Conservation (phyloP, 2,329 filamentous ascomycete genomes). For the Aureobasidium sp. region DNA sequence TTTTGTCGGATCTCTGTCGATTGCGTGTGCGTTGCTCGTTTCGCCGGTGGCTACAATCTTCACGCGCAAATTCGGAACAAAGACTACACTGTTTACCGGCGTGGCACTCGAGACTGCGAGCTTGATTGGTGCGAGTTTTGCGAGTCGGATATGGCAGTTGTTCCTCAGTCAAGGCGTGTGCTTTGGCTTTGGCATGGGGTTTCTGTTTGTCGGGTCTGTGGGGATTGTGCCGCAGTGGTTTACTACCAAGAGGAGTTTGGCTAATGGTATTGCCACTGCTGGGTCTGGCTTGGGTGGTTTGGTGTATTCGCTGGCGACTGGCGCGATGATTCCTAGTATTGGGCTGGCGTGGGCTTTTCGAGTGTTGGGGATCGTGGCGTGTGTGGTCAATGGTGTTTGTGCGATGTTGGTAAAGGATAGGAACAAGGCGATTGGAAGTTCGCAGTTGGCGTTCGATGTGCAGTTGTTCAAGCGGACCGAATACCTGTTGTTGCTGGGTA, state of each 20-base stretch:
- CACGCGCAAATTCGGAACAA: constrained; percentile 54
- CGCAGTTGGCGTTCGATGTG: constrained; percentile 57
- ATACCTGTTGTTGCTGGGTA: constrained; percentile 52
- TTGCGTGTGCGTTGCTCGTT: constrained; percentile 56
- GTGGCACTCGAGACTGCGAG: constrained; percentile 54
- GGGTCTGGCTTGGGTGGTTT: constrained; percentile 69
- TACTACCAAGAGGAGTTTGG: constrained; percentile 55
- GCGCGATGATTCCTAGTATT: constrained; percentile 57
- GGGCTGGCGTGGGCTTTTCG: constrained; percentile 60
- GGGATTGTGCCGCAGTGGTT: constrained; percentile 69
- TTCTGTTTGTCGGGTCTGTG: constrained; percentile 61
- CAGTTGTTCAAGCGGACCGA: constrained; percentile 52
- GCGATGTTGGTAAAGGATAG: constrained; percentile 59
- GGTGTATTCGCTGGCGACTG: constrained; percentile 56
- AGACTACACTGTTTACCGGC: constrained; percentile 54
- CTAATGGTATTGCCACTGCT: constrained; percentile 58
- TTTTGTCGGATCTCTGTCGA: constrained; percentile 65
- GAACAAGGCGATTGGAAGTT: constrained; percentile 60
- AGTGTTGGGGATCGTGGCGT: constrained; percentile 54
- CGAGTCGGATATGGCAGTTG: constrained; percentile 62
- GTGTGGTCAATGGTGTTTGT: constrained; percentile 55
- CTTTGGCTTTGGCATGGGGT: constrained; percentile 72
- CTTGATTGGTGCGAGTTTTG: constrained; percentile 63
- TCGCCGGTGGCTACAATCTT: constrained; percentile 58
- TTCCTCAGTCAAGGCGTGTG: constrained; percentile 65